Conservation (phyloP, 371 early-diverging fungal genomes). For the Mortierella sp. region DNA sequence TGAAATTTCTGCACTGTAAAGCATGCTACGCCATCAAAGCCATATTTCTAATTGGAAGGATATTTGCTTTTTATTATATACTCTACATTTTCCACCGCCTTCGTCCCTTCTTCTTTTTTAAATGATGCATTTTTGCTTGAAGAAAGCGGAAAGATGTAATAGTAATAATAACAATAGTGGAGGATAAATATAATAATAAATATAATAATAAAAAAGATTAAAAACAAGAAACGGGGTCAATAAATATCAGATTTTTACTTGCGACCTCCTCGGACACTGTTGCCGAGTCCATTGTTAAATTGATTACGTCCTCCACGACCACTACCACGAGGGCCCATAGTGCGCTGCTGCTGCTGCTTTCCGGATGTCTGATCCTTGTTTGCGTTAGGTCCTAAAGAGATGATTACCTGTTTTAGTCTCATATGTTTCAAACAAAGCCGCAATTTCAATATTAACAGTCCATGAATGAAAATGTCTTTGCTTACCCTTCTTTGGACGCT, state of each 20-base stretch:
- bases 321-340: constrained; percentile 51
- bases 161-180: neutral
- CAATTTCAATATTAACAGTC: no score
- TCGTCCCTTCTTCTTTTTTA: constrained; percentile 16
- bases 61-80: neutral
- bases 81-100: constrained; percentile 4
- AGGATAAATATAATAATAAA: neutral
- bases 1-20: neutral
- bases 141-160: neutral
- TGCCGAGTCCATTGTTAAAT: constrained; percentile 62
- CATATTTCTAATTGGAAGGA: no score
- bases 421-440: neutral
- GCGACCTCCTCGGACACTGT: constrained; percentile 60
- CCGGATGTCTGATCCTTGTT: constrained; percentile 51
- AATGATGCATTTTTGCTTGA: constrained; percentile 9
- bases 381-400: constrained; percentile 46
- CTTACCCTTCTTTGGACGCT: constrained; percentile 60
- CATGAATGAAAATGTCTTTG: neutral
- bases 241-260: constrained; percentile 18
- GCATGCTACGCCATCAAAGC: no score
- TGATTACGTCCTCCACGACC: constrained; percentile 57
- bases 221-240: neutral
- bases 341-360: constrained; percentile 56
- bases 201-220: neutral
- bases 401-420: neutral